These are phyloP conservation scores for Heritiera fomes DNA, from an alignment of 345 rosid genomes.

Conservation along the genomic window DNA sequence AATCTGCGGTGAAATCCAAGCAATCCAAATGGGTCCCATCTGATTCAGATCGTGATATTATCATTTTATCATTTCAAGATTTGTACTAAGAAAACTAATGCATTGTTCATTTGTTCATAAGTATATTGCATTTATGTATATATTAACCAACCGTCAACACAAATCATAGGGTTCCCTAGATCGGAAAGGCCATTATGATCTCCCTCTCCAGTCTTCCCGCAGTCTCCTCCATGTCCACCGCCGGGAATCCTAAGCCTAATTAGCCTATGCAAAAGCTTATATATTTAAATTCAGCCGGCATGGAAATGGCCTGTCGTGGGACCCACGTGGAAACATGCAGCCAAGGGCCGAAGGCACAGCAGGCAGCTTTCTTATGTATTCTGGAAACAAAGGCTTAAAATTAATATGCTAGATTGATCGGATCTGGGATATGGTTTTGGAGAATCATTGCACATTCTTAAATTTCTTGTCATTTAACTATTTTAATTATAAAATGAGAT, in stretches of 20 bases:
- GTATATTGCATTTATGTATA: too few species aligned
- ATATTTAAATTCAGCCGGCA: not conserved
- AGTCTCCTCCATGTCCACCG: slow-evolving; percentile 14
- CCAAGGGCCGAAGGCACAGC: not conserved
- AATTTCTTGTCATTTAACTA: not conserved
- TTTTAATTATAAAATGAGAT: not conserved
- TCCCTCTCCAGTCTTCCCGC: not conserved
- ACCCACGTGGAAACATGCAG: slow-evolving; percentile 24
- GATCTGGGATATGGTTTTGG: slow-evolving; percentile 3
- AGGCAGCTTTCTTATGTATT: not conserved
- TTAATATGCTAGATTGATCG: not conserved
- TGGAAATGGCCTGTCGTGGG: slow-evolving; percentile 26
- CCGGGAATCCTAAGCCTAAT: slow-evolving; percentile 23
- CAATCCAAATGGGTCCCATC: slow-evolving; percentile 53
- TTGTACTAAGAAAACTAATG: not conserved
- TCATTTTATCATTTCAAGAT: slow-evolving; percentile 15
- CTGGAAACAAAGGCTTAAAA: not conserved
- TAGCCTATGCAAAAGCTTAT: not conserved
- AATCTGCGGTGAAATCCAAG: slow-evolving; percentile 80
- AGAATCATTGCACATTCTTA: not conserved
- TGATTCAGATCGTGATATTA: slow-evolving; percentile 7
- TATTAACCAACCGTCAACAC: not conserved
- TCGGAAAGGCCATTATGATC: too few species aligned
- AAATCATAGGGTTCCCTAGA: not conserved
- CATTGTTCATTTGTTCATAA: slow-evolving; percentile 11